Evolutionary conservation across 306 rosid species (phyloP).

Genomic region (Cotoneaster glaucophyllus): DNA sequence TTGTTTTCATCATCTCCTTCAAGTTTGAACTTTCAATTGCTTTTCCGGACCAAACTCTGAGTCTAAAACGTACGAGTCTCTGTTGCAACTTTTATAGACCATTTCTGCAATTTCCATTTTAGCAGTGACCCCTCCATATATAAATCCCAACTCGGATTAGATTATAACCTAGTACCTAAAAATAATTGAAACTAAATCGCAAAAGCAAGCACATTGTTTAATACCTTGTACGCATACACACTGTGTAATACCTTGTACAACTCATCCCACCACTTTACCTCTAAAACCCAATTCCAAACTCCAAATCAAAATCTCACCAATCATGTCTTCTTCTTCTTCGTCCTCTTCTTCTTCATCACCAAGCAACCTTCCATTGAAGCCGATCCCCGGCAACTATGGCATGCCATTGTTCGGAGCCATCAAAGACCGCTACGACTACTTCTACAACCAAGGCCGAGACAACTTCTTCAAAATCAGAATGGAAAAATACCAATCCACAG

Average conservation of each 20-base stretch:
- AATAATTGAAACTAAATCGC: neutral
- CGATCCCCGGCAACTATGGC: conserved; percentile 63
- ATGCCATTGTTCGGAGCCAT: conserved; percentile 49
- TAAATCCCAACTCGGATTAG: neutral
- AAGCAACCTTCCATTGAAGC: conserved; percentile 33
- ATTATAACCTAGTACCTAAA: neutral
- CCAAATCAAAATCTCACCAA: neutral
- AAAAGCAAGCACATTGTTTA: neutral
- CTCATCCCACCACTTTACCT: neutral
- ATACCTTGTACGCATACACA: neutral
- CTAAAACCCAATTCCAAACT: neutral
- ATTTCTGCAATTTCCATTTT: too few species aligned
- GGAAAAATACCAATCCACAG: conserved; percentile 41
- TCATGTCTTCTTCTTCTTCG: conserved; percentile 8
- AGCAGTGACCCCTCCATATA: too few species aligned
- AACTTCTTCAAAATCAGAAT: conserved; percentile 47
- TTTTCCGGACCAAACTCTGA: too few species aligned
- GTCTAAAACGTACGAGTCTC: too few species aligned
- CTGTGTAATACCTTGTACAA: neutral
- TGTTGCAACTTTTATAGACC: too few species aligned
- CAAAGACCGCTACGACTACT: conserved; percentile 47
- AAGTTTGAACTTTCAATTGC: too few species aligned
- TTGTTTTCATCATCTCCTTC: too few species aligned
- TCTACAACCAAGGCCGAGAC: conserved; percentile 59
- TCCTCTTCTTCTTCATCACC: conserved; percentile 2